Base-by-base conservation (phyloP, 352 stramenopile genomes). In the Phytophthora europaea region DNA sequence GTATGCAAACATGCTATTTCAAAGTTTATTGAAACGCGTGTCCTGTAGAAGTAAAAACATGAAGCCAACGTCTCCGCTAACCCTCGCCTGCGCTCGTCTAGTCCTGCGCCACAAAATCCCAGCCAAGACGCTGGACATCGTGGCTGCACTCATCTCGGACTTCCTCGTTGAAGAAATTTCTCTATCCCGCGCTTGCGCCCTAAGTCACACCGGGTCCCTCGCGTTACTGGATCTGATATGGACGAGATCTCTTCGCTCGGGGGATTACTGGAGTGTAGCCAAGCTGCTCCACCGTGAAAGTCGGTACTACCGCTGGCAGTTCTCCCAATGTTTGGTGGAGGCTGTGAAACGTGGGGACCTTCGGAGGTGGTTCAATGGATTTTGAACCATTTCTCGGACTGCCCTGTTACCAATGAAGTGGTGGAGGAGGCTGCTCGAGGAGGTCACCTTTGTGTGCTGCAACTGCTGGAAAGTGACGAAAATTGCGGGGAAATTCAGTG, bases 221-320 rank as follows among this genome's bases (percentile, higher is more conserved):
- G 31, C 23, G 18, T 31, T 65, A 4, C 28, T 65, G 45, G 28
- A 65, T 28, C 55, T 65, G 26, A 20, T 65, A 28, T 65, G 59
- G 45, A n/a, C 12, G 20, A 26, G 45, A 31, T 16, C 43, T 16
- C 58, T 57, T 3, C 26, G 43, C 28, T 6, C 10, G 45, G 59
- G 59, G 55, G 28, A n/a, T 22, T 31, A 31, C 28, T 31, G 28
- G 28, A 31, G 28, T 31, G 28, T 65, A 6, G 45, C 43, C 4
- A 56, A 65, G 33, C 12, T 65, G 6, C 15, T 65, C 3, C 45
- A 57, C 45, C 6, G n/a, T 57, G 8, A 43, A 43, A 43, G 8
- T 15, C 7, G 2, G 2, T 26, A 65, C n/a, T 57, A 65, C 28
- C 28, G 28, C 28, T 31, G 28, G 28, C 45, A 65, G 51, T 57